Evolutionary conservation across 1,284 basidiomycete genomes (phyloP).

Genomic region (Papiliotrema terrestris): DNA sequence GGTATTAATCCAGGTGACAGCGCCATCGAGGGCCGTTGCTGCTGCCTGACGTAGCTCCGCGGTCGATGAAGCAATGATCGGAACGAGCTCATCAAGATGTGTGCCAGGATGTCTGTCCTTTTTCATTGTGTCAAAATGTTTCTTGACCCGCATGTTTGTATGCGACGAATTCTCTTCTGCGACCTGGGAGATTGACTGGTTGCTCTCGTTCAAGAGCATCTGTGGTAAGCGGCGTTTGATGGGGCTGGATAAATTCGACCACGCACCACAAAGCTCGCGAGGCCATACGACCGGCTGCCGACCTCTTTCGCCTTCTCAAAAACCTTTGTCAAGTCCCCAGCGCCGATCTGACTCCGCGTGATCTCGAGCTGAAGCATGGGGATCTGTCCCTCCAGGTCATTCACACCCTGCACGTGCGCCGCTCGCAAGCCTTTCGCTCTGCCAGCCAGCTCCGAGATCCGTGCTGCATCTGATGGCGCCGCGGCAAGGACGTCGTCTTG

Average conservation of each 20-base stretch:
- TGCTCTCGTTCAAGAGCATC: conserved; percentile 34
- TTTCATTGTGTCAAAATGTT: conserved; percentile 8
- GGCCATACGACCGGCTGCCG: conserved; percentile 28
- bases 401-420: conserved; percentile 25
- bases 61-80: conserved; percentile 53
- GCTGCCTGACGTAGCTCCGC: conserved; percentile 51
- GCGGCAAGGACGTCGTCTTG: conserved; percentile 42
- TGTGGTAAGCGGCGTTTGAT: conserved; percentile 1
- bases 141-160: conserved; percentile 6
- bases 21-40: conserved; percentile 44
- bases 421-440: conserved; percentile 22
- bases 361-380: conserved; percentile 50
- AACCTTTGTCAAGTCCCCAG: conserved; percentile 44
- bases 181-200: not conserved
- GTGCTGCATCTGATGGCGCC: conserved; percentile 21
- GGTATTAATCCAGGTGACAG: conserved; percentile 48
- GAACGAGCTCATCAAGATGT: conserved; percentile 50
- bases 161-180: conserved; percentile 14
- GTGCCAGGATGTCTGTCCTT: conserved; percentile 13
- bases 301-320: conserved; percentile 40
- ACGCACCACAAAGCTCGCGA: conserved; percentile 38
- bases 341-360: conserved; percentile 47
- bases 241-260: not conserved
- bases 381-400: conserved; percentile 29
- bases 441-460: conserved; percentile 28